Evolutionary conservation across 1,284 basidiomycete species (phyloP).

Genomic region (Trametes versicolor): DNA sequence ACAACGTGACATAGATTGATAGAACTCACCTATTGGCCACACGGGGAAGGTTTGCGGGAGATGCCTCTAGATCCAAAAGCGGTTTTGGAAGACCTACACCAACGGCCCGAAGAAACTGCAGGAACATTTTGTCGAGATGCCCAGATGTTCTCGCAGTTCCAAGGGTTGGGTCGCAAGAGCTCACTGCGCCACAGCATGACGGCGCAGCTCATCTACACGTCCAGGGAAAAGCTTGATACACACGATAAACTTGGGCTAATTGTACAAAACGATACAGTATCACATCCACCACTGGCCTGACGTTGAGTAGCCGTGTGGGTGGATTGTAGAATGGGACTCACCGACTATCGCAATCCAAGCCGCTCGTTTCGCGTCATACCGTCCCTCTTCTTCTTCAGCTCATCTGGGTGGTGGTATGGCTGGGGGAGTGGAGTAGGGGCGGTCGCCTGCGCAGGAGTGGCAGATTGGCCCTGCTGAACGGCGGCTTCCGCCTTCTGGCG

Average conservation of each 20-base stretch:
- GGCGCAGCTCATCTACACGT: not conserved
- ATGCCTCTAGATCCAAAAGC: too few relatives aligned
- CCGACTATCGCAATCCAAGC: slow-evolving; percentile 43
- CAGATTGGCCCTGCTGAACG: slow-evolving; percentile 24
- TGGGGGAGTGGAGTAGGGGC: slow-evolving; percentile 13
- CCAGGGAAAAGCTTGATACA: not conserved
- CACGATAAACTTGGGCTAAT: not conserved
- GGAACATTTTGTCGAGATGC: too few relatives aligned
- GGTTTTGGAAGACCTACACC: too few relatives aligned
- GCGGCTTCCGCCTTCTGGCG: slow-evolving; percentile 59
- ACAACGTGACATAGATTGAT: too few relatives aligned
- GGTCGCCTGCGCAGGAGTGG: slow-evolving; percentile 26
- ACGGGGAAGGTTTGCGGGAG: too few relatives aligned
- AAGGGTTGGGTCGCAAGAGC: too few relatives aligned
- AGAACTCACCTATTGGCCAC: too few relatives aligned
- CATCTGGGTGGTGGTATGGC: slow-evolving; percentile 46
- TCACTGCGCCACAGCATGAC: too few relatives aligned
- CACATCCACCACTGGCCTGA: not conserved
- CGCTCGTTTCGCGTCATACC: slow-evolving; percentile 49
- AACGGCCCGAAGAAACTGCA: too few relatives aligned
- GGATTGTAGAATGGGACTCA: not conserved
- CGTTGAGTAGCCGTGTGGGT: slow-evolving; percentile 3
- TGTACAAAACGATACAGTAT: not conserved
- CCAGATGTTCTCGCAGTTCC: too few relatives aligned
- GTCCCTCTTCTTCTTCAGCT: slow-evolving; percentile 48